Base-by-base conservation (phyloP, 1,139 yeast species). In the Lodderomyces parapsilosis region DNA sequence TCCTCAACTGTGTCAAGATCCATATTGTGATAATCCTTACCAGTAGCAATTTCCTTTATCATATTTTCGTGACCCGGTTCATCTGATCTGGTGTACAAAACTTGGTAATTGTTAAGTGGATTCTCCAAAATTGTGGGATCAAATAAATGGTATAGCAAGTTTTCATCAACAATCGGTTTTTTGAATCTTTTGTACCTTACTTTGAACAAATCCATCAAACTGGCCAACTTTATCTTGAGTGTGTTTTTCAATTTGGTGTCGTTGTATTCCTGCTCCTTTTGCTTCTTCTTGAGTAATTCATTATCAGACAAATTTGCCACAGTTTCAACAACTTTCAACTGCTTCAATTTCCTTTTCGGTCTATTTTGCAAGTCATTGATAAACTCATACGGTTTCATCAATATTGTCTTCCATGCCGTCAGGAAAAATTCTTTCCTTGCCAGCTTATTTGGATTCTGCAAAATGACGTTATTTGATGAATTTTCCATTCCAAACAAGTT, bases 1-100 rank as follows among this genome's bases (percentile, higher is more conserved):
- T 93, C 99, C 57, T 93, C 99, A 39, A 94, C 81, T 14, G 90
- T 83, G 59, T 93, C 99, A 47, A 94, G 71, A 58, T 93, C 99
- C 88, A 93, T 94, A 54, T 93, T 93, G 65, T 75, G 76, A 59
- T 73, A 93, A 51, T 73, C 75, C 45, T 77, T 80, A 2, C 95
- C 96, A 0, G 96, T 85, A 0, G 81, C 63, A 6, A 80, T 70
- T 55, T 94, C 98, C 24, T 81, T 65, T 50, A 94, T 88, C 93
- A 83, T 86, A 52, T 87, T 82, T 32, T 59, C 61, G 45, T 69
- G 72, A 13, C 59, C 58, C 2, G 65, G 62, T 42, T 84, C 91
- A 23, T 78, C 80, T 1, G 76, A 65, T 48, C 77, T 79, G 19
- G 69, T 76, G 57, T 86, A 93, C 18, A 68, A 54, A 0, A 72